Evolutionary conservation across 768 basidiomycete species (phyloP).

Genomic region (Cantharellus cinnabarinus): DNA sequence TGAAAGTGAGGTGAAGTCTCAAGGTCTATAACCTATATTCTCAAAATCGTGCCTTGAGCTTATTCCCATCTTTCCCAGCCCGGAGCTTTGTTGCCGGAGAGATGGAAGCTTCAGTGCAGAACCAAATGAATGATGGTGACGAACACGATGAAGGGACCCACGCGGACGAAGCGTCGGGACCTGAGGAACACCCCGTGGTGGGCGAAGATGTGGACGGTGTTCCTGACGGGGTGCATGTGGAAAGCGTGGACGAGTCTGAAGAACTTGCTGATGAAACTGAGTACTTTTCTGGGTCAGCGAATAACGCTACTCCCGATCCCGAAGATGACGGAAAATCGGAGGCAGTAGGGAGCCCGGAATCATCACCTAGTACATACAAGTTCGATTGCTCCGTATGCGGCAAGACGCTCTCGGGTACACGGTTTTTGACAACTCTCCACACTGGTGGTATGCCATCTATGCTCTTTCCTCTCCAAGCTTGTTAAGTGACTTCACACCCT

Average conservation of each 20-base stretch:
- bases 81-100: not conserved
- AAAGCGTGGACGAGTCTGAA: not conserved
- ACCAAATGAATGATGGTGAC: not conserved
- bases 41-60: not conserved
- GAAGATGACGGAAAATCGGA: not conserved
- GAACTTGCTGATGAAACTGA: not conserved
- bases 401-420: not conserved
- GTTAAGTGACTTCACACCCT: not conserved
- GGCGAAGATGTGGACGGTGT: not conserved
- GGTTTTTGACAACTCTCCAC: not conserved
- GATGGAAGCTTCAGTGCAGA: not conserved
- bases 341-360: not conserved
- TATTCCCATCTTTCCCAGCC: not conserved
- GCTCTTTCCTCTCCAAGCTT: not conserved
- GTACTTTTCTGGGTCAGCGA: not conserved
- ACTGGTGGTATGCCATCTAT: not conserved
- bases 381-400: not conserved
- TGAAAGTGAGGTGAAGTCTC: not conserved
- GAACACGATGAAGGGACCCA: not conserved
- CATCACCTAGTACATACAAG: not conserved
- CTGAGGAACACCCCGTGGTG: not conserved
- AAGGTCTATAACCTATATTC: not conserved
- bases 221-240: not conserved
- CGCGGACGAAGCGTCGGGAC: not conserved
- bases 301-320: not conserved